Percentiles rank a stretch among this genome's conserved stretches.
phyloP scores from a whole-genome alignment of 805 yeast species.

The Gaillardinia entomophila region DNA sequence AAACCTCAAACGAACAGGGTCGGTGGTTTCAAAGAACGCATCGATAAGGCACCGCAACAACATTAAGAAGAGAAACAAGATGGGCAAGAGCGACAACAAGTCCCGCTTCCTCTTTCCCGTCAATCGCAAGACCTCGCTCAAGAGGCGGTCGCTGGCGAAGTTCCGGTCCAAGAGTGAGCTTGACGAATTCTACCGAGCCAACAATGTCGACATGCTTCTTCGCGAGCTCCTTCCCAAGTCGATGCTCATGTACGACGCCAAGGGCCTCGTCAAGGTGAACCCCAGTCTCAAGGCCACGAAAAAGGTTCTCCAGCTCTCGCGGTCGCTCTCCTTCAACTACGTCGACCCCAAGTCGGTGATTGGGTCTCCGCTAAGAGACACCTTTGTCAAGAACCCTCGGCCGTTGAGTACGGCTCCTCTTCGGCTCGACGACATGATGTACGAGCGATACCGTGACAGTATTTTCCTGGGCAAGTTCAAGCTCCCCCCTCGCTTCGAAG shows the following conservation, averaged over 20 bases:
- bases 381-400: not conserved
- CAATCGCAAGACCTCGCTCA: conserved; percentile 27
- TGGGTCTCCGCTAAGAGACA: not conserved
- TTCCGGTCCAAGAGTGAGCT: conserved; percentile 12
- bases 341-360: not conserved
- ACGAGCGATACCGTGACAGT: conserved; percentile 20
- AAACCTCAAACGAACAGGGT: conserved; percentile 14
- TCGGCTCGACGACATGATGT: conserved; percentile 8
- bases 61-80: conserved; percentile 23
- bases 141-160: conserved; percentile 9
- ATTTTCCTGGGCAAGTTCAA: conserved; percentile 16
- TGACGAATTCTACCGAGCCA: conserved; percentile 9
- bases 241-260: conserved; percentile 20
- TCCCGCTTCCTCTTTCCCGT: conserved; percentile 28
- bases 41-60: conserved; percentile 24
- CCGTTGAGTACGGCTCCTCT: not conserved
- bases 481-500: conserved; percentile 22
- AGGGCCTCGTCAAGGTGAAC: conserved; percentile 6
- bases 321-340: not conserved
- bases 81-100: conserved; percentile 12
- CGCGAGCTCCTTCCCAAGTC: conserved; percentile 22
- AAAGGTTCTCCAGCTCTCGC: not conserved
- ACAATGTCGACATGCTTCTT: conserved; percentile 16
- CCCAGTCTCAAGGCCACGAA: conserved; percentile 5
- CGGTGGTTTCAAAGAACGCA: conserved; percentile 25